Evolutionary conservation across 371 early-diverging fungal species (phyloP).

Genomic region (Mortierella polycephala): DNA sequence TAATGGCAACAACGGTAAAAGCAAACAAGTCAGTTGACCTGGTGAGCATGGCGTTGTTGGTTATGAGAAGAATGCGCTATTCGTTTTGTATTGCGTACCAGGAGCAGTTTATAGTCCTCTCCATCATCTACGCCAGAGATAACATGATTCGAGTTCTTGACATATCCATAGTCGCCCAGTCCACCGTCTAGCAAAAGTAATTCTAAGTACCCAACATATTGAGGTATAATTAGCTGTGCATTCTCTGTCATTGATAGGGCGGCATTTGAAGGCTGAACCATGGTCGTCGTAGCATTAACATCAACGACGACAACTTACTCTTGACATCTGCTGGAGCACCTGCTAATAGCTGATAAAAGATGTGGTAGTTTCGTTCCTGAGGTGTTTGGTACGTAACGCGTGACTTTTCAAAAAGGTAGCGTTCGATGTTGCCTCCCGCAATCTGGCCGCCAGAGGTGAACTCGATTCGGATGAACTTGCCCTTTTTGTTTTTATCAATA

Average conservation of each 20-base stretch:
- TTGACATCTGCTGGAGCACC: slow-evolving; percentile 80
- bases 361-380: slow-evolving; percentile 98
- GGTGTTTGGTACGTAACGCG: slow-evolving; percentile 93
- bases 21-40: background rate
- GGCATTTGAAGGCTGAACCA: too few species aligned
- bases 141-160: slow-evolving; percentile 82
- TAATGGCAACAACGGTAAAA: background rate
- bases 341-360: slow-evolving; percentile 97
- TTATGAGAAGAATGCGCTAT: background rate
- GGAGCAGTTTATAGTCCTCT: slow-evolving; percentile 81
- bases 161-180: slow-evolving; percentile 84
- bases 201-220: slow-evolving; percentile 1
- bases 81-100: slow-evolving; percentile 55
- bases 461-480: slow-evolving; percentile 99
- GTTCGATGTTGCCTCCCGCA: slow-evolving; percentile 97
- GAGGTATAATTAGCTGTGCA: too few species aligned
- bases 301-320: slow-evolving; percentile 32
- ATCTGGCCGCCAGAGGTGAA: slow-evolving; percentile 92
- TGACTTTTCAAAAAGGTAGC: slow-evolving; percentile 98
- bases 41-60: background rate
- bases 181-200: slow-evolving; percentile 78
- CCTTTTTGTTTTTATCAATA: slow-evolving; percentile 60
- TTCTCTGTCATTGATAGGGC: too few species aligned
- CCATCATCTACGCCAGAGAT: slow-evolving; percentile 96
- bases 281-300: too few species aligned